Conservation (phyloP, 495 filamentous ascomycete genomes). For the Tuber microsphaerosporum region DNA sequence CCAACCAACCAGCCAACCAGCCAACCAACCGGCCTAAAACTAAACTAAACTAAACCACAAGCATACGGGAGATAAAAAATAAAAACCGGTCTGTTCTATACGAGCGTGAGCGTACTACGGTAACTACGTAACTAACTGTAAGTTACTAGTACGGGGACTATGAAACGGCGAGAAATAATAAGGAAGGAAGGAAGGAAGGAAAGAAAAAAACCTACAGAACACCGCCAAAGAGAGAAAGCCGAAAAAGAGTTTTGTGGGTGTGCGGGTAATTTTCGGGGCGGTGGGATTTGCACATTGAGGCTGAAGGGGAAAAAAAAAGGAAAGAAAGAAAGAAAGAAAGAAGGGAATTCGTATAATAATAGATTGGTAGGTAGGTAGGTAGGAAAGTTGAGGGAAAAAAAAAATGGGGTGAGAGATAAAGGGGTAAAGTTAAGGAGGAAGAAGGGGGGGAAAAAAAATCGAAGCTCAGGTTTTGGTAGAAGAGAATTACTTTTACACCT, state of each 20-base stretch:
- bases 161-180: neutral
- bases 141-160: neutral
- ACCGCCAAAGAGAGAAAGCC: neutral
- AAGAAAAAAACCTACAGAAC: neutral
- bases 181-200: neutral
- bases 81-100: slow-evolving; percentile 1
- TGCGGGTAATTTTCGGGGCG: neutral
- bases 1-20: no score
- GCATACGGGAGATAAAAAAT: neutral
- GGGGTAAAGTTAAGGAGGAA: neutral
- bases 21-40: neutral
- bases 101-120: neutral
- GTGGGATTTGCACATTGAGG: neutral
- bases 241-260: neutral
- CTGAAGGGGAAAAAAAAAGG: neutral
- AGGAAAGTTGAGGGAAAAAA: neutral
- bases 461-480: neutral
- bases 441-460: neutral
- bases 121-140: neutral
- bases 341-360: neutral
- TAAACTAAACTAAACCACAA: neutral
- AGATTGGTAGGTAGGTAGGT: neutral
- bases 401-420: neutral
- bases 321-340: neutral
- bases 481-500: neutral